phyloP scores from a whole-genome alignment of 2,329 filamentous ascomycete genomes.

The Fusarium anguioides region DNA sequence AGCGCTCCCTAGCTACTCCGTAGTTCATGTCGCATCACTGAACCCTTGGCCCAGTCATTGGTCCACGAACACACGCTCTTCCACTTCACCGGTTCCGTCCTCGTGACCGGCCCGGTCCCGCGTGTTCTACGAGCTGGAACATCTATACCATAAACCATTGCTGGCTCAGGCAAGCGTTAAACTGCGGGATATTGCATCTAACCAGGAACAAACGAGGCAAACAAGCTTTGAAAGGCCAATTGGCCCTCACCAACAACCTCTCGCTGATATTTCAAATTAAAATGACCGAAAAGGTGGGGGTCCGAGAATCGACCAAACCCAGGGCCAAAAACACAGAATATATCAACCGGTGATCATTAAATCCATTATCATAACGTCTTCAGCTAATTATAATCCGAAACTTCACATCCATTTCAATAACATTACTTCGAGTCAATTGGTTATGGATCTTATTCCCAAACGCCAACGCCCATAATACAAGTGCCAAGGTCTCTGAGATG shows the following conservation, averaged over 20 bases:
- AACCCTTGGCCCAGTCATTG: slow-evolving; percentile 25
- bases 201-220: not conserved
- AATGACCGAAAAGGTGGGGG: slow-evolving; percentile 13
- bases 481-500: slow-evolving; percentile 18
- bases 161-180: slow-evolving; percentile 2
- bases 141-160: not conserved
- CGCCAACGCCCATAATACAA: slow-evolving; percentile 24
- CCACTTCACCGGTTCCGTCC: slow-evolving; percentile 32
- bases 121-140: not conserved
- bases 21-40: slow-evolving; percentile 14
- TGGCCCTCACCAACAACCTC: not conserved
- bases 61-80: slow-evolving; percentile 14
- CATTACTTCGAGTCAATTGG: not conserved
- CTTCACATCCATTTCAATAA: not conserved
- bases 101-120: slow-evolving; percentile 43
- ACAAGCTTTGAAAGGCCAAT: not conserved
- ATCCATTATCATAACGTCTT: slow-evolving; percentile 11
- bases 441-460: slow-evolving; percentile 1
- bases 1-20: slow-evolving; percentile 10
- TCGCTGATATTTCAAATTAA: not conserved
- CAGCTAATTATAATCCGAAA: not conserved
- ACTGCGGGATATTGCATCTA: not conserved
- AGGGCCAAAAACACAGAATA: not conserved
- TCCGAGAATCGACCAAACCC: not conserved
- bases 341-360: slow-evolving; percentile 9